Evolutionary conservation across 164 flowering plant genomes (phyloP), one percentile per base, ranked within the genome.

Genomic region (Berberis vulgaris): DNA sequence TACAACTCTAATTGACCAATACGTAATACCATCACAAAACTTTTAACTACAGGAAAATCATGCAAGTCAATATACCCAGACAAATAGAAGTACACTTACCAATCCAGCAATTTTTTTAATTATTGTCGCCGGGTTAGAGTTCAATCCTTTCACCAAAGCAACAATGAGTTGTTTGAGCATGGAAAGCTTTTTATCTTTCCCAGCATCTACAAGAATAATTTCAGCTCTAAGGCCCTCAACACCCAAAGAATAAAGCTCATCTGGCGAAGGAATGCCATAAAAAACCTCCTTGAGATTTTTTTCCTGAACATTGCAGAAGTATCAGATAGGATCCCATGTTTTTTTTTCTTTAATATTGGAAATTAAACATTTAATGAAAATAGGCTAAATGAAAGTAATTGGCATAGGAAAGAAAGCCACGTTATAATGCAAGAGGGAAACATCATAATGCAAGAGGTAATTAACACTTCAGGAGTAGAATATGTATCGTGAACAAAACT

Each of bases 61-160:
- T 26, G 54, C 13, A 4, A 10, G 54, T 6, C 11, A 12, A 9
- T 52, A n/a, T 45, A 12, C 6, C 49, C 8, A 39, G 40, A 11
- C 60, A 60, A 26, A 60, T 60, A 45, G 7, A n/a, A 7, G 26
- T 2, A 63, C 49, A 65, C 86, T 78, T 74, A 94, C 99, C 84
- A 91, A 67, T 77, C 82, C 95, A 45, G 99, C 96, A 68, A 94
- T 91, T 75, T 91, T 94, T 71, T 89, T 94, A 6, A 91, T 85
- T 74, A 87, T 73, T 56, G 93, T 83, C 62, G 96, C 88, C 61
- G 96, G 89, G 75, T 87, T 86, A 63, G 96, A 79, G 73, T 78
- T 83, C 67, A 85, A 70, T 67, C 97, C 97, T 76, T 80, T 87
- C 65, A 85, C 97, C 50, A 85, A 72, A 55, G 94, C 74, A 62